A percentile compares a stretch with the other conserved stretches of the same genome.
Conservation (phyloP, 345 rosid genomes). For the Syzygium aqueum region DNA sequence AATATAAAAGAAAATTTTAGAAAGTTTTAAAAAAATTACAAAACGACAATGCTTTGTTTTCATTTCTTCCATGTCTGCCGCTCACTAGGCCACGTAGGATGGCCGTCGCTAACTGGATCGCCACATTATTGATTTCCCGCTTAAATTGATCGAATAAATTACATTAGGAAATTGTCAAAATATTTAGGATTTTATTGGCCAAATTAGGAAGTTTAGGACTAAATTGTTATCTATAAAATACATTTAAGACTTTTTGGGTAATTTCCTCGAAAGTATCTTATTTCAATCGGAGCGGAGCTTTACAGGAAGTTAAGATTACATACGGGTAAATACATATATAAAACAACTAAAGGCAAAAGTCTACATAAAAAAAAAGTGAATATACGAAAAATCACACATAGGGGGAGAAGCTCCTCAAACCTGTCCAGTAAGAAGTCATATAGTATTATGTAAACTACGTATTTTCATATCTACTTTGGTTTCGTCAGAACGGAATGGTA, state of each 20-base stretch:
- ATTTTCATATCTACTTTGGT: neutral
- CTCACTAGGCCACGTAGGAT: accelerated
- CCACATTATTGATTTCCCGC: neutral
- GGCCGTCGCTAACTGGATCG: accelerated
- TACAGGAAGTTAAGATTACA: neutral
- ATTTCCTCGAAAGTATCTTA: neutral
- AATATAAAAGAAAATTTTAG: neutral
- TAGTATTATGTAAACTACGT: neutral
- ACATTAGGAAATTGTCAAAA: neutral
- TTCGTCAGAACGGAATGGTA: neutral
- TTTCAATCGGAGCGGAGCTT: neutral
- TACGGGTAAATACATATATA: neutral
- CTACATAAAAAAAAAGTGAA: neutral
- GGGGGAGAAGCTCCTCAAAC: neutral
- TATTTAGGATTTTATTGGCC: neutral
- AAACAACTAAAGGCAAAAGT: neutral
- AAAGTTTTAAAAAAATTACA: neutral
- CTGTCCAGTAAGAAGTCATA: neutral
- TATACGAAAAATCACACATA: neutral
- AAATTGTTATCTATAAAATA: accelerated
- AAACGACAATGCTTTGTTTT: neutral
- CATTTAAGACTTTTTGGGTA: neutral
- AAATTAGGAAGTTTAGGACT: neutral
- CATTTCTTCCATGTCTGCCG: neutral
- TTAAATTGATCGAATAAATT: neutral